Conservation (phyloP, 2,329 filamentous ascomycete species). For the Elsinoe arachidis region DNA sequence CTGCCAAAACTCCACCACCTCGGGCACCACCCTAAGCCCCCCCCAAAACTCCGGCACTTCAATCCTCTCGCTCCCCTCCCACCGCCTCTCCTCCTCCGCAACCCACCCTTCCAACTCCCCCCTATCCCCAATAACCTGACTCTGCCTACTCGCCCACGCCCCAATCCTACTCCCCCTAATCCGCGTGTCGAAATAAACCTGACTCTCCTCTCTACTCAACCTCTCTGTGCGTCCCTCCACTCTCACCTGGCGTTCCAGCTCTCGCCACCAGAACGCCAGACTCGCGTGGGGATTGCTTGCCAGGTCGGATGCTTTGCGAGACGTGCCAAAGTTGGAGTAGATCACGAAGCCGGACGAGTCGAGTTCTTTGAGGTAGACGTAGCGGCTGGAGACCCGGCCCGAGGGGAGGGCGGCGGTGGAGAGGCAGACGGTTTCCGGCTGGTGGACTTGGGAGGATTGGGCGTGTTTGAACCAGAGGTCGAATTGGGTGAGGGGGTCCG, state of each 20-base stretch:
- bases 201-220: slow-evolving; percentile 61
- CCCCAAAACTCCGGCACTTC: slow-evolving; percentile 94
- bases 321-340: slow-evolving; percentile 86
- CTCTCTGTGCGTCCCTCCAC: slow-evolving; percentile 71
- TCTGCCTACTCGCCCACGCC: slow-evolving; percentile 90
- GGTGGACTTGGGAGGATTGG: slow-evolving; percentile 50
- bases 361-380: slow-evolving; percentile 94
- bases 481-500: slow-evolving; percentile 73
- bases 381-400: slow-evolving; percentile 73
- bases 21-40: slow-evolving; percentile 74
- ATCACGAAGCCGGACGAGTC: slow-evolving; percentile 77
- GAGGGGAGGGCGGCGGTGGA: slow-evolving; percentile 76
- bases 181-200: slow-evolving; percentile 54
- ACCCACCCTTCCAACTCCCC: slow-evolving; percentile 70
- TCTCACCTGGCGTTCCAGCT: slow-evolving; percentile 78
- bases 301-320: slow-evolving; percentile 58
- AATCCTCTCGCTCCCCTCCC: slow-evolving; percentile 67
- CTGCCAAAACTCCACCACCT: slow-evolving; percentile 92
- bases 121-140: slow-evolving; percentile 61
- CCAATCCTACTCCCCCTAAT: slow-evolving; percentile 77
- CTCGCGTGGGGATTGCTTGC: slow-evolving; percentile 66
- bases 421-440: slow-evolving; percentile 82
- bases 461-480: slow-evolving; percentile 79
- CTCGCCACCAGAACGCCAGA: slow-evolving; percentile 85
- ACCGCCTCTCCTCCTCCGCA: slow-evolving; percentile 63